Percentiles rank a stretch among this genome's conserved stretches.
Conservation (phyloP, 1,284 basidiomycete genomes). For the Cystobasidiaceae sp. region DNA sequence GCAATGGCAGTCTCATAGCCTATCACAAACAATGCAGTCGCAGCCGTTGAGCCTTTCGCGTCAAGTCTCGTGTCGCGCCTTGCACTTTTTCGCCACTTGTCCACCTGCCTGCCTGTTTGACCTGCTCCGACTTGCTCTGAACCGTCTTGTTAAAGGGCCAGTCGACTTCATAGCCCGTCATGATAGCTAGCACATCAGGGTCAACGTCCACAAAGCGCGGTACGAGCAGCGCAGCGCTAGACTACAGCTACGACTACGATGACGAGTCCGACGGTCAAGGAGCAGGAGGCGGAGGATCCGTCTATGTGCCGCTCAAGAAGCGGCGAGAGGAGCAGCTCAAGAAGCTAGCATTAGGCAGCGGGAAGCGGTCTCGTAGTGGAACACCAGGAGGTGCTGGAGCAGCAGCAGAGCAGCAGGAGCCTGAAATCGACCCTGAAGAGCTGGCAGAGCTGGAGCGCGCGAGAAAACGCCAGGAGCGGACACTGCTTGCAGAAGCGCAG, state of each 20-base stretch:
- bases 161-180: neutral
- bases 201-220: slow-evolving; percentile 20
- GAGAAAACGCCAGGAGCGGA: slow-evolving; percentile 68
- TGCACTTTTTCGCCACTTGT: too few relatives aligned
- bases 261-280: slow-evolving; percentile 31
- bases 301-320: slow-evolving; percentile 83
- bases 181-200: neutral
- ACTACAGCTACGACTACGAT: slow-evolving; percentile 42
- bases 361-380: slow-evolving; percentile 43
- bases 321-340: slow-evolving; percentile 73
- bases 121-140: neutral
- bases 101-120: neutral
- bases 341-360: slow-evolving; percentile 53
- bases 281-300: slow-evolving; percentile 56
- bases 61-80: neutral
- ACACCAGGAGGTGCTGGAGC: slow-evolving; percentile 47
- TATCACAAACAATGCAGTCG: too few relatives aligned
- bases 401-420: slow-evolving; percentile 55
- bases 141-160: neutral
- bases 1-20: too few relatives aligned
- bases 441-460: slow-evolving; percentile 68
- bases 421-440: slow-evolving; percentile 63
- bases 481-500: slow-evolving; percentile 81
- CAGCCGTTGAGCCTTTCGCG: too few relatives aligned
- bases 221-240: slow-evolving; percentile 27